Base-by-base conservation (phyloP, 306 rosid species). In the Styphnolobium japonicum region DNA sequence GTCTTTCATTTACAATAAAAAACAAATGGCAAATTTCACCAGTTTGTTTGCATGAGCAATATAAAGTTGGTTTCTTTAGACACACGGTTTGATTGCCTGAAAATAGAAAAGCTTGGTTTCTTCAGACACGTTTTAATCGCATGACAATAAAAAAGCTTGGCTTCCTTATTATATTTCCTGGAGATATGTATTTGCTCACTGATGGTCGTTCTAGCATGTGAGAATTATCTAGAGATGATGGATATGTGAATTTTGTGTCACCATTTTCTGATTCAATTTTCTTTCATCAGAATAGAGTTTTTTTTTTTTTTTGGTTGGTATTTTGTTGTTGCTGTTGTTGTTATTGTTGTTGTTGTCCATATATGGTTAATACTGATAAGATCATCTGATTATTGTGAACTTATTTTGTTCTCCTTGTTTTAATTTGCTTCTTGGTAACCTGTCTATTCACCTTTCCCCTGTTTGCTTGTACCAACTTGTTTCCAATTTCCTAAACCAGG, bases 401-500 rank as follows among this genome's bases (percentile, higher is more conserved):
- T 19, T 33, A 18, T 80, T 72, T 64, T 56, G 55, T 19, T 74
- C 16, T 58, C 49, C 5, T 19, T 16, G 9, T 21, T 16, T 6
- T 6, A 2, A 36, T 49, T 77, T 37, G 37, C 75, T 27, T 77
- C 53, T 16, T 34, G 15, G 25, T 48, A 82, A 75, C 52, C 57
- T 65, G 23, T 63, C 23, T 80, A 34, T n/a, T 61, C 15, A 69
- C 37, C 33, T 75, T 40, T 80, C 18, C 16, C 39, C 52, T 29
- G 29, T 55, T 39, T 53, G 42, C 49, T 53, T 15, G n/a, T 22
- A 60, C 2, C 16, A 55, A 10, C 40, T 42, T 71, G 36, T 45
- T 80, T 42, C 16, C 51, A 42, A 55, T 57, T 70, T 80, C 62
- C 86, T 85, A 76, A 79, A 62, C 40, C 22, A 58, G 78, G 21